A percentile compares a stretch with the other conserved stretches of the same genome.
phyloP scores from a whole-genome alignment of 805 yeast genomes.

The Candida morakotiae region DNA sequence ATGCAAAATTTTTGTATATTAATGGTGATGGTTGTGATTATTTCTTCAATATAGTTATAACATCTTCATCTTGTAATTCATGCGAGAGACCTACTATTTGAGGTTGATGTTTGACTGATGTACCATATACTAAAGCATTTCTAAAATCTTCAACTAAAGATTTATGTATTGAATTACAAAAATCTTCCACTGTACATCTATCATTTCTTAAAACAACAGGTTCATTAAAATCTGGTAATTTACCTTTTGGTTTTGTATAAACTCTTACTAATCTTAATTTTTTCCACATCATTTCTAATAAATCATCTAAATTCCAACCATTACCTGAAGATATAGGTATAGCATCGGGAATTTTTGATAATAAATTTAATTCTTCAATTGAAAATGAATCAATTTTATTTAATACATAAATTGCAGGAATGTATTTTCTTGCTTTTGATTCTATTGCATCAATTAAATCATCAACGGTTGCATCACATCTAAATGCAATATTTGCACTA shows the following conservation, averaged over 20 bases:
- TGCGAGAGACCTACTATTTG: slow-evolving; percentile 91
- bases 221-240: slow-evolving; percentile 86
- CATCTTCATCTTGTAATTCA: slow-evolving; percentile 90
- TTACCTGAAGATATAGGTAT: slow-evolving; percentile 94
- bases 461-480: slow-evolving; percentile 98
- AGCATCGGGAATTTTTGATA: slow-evolving; percentile 92
- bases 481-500: slow-evolving; percentile 92
- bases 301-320: slow-evolving; percentile 96
- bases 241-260: slow-evolving; percentile 95
- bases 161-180: slow-evolving; percentile 95
- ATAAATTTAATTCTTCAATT: slow-evolving; percentile 84
- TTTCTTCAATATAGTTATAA: slow-evolving; percentile 87
- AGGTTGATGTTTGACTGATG: slow-evolving; percentile 96
- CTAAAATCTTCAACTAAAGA: slow-evolving; percentile 90
- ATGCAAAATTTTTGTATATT: not conserved
- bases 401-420: slow-evolving; percentile 91
- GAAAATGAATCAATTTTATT: slow-evolving; percentile 96
- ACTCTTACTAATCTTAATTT: slow-evolving; percentile 87
- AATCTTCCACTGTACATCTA: slow-evolving; percentile 85
- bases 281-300: slow-evolving; percentile 94
- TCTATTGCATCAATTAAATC: slow-evolving; percentile 93
- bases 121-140: slow-evolving; percentile 89
- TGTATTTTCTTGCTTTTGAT: slow-evolving; percentile 84
- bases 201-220: slow-evolving; percentile 89
- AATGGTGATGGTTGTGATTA: slow-evolving; percentile 11